Percentiles rank a stretch among this genome's conserved stretches.
Evolutionary conservation across 495 filamentous ascomycete genomes (phyloP).

Genomic region (Penicillium subrubescens): DNA sequence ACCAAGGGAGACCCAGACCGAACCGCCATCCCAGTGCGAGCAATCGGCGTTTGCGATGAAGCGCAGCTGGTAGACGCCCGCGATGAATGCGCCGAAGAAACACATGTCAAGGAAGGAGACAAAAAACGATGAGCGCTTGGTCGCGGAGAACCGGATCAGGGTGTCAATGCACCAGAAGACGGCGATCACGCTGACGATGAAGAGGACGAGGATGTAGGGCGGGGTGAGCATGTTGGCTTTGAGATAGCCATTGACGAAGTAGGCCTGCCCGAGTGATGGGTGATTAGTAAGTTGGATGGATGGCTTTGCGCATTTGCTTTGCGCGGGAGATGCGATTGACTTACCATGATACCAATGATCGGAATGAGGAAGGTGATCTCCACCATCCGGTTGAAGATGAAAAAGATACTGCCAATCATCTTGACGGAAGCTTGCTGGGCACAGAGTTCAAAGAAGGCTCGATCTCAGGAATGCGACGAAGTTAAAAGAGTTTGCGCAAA

Average conservation of each 20-base stretch:
- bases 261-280: constrained; percentile 48
- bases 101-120: constrained; percentile 75
- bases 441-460: neutral
- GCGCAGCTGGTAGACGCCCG: constrained; percentile 73
- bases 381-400: constrained; percentile 79
- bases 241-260: constrained; percentile 77
- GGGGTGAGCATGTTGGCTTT: constrained; percentile 74
- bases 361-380: constrained; percentile 87
- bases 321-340: constrained; percentile 13
- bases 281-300: neutral
- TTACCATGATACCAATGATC: constrained; percentile 79
- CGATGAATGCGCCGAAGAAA: constrained; percentile 85
- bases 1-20: constrained; percentile 60
- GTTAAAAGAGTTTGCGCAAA: neutral
- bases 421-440: constrained; percentile 30
- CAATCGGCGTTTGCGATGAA: constrained; percentile 70
- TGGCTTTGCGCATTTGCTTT: neutral
- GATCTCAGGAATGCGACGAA: constrained; percentile 23
- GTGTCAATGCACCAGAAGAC: constrained; percentile 80
- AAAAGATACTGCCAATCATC: constrained; percentile 79
- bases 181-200: constrained; percentile 83
- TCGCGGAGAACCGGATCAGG: constrained; percentile 75
- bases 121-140: constrained; percentile 70
- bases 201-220: constrained; percentile 79
- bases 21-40: constrained; percentile 50